phyloP scores from a whole-genome alignment of 2,329 filamentous ascomycete genomes.

The Ophiostoma sp. region DNA sequence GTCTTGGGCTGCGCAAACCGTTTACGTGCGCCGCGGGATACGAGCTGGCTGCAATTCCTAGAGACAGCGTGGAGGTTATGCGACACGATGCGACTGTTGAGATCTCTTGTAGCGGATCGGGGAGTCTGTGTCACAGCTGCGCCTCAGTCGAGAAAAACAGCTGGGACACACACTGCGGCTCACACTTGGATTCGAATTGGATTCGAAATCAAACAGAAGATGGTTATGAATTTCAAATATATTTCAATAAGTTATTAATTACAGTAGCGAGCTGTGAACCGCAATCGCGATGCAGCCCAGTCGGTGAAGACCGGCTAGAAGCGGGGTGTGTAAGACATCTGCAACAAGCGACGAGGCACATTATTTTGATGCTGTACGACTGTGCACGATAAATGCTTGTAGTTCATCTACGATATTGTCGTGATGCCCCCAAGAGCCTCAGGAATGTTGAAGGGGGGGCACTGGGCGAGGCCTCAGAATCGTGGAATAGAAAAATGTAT shows the following conservation, averaged over 20 bases:
- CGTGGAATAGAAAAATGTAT: too few relatives aligned
- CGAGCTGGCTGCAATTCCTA: not conserved
- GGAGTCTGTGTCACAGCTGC: not conserved
- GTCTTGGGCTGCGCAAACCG: constrained; percentile 5
- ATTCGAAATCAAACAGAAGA: not conserved
- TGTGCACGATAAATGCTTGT: not conserved
- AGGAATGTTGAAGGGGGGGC: not conserved
- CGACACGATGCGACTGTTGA: not conserved
- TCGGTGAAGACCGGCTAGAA: not conserved
- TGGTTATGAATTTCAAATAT: not conserved
- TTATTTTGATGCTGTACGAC: not conserved
- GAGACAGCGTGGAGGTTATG: not conserved
- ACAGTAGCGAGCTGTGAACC: not conserved
- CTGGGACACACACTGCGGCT: not conserved
- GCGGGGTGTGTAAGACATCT: not conserved
- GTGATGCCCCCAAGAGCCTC: not conserved
- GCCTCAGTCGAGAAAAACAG: not conserved
- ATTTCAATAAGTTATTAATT: not conserved
- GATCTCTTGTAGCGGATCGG: not conserved
- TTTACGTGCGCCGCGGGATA: not conserved
- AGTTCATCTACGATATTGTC: not conserved
- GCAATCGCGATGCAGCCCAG: not conserved
- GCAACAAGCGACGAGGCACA: not conserved
- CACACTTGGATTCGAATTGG: not conserved
- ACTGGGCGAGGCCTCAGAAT: not conserved